These are phyloP conservation scores for Orychophragmus violaceus DNA, from an alignment of 345 rosid species.

Conservation along the genomic window DNA sequence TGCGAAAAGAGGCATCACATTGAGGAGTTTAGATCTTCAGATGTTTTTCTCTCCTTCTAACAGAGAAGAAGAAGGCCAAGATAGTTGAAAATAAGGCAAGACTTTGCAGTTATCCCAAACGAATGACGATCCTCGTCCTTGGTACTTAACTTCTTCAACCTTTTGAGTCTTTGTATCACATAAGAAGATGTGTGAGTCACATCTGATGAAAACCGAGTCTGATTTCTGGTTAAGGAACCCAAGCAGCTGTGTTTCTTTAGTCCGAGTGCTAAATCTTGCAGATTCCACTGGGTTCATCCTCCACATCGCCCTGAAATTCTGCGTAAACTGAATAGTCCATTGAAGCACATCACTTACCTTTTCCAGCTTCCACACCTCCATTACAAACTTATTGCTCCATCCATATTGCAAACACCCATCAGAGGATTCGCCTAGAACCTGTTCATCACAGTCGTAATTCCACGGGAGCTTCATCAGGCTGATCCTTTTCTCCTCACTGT, in stretches of 20 bases:
- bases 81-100: conserved; percentile 45
- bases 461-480: conserved; percentile 43
- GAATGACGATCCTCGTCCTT: conserved; percentile 41
- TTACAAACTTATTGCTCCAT: conserved; percentile 38
- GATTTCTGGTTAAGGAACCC: conserved; percentile 39
- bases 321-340: conserved; percentile 40
- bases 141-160: conserved; percentile 41
- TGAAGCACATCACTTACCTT: conserved; percentile 12
- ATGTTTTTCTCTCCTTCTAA: not conserved
- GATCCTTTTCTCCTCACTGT: conserved; percentile 34
- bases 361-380: conserved; percentile 57
- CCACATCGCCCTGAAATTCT: conserved; percentile 52
- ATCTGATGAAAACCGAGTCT: conserved; percentile 39
- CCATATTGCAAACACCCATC: conserved; percentile 57
- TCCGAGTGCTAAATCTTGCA: conserved; percentile 17
- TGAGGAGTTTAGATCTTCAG: not conserved
- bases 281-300: conserved; percentile 35
- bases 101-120: conserved; percentile 51
- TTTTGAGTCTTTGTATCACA: conserved; percentile 10
- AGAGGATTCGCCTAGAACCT: conserved; percentile 46
- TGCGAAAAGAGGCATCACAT: not conserved
- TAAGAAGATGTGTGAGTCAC: conserved; percentile 38
- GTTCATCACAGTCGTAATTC: conserved; percentile 44
- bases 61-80: conserved; percentile 45
- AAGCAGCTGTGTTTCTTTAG: conserved; percentile 50